Evolutionary conservation across 2,329 filamentous ascomycete genomes (phyloP).

Genomic region (Aspergillus sp.): DNA sequence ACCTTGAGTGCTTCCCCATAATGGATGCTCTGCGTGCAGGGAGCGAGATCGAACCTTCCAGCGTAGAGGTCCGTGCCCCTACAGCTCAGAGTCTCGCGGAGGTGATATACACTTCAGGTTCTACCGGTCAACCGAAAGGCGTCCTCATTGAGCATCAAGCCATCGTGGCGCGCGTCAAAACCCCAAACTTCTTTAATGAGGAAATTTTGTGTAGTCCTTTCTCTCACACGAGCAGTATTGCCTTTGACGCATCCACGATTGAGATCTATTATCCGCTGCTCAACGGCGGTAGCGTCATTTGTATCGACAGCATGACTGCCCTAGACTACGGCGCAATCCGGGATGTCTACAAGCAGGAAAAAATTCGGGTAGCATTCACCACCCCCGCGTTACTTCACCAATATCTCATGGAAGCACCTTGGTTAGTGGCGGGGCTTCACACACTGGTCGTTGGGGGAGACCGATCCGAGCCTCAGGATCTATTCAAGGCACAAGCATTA

Average conservation of each 20-base stretch:
- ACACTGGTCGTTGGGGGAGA: slow-evolving; percentile 3
- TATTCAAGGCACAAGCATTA: background rate
- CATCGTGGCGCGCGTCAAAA: background rate
- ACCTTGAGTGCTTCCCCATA: too few species aligned
- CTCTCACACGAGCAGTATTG: background rate
- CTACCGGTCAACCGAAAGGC: slow-evolving; percentile 1
- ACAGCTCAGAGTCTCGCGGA: background rate
- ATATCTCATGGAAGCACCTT: background rate
- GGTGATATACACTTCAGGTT: slow-evolving; percentile 1
- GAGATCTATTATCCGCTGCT: slow-evolving; percentile 1
- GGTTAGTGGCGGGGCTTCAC: background rate
- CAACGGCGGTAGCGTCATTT: slow-evolving; percentile 1
- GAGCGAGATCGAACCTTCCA: background rate
- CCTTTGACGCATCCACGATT: background rate
- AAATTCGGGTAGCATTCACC: background rate
- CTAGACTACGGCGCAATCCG: background rate
- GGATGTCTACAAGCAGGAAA: background rate
- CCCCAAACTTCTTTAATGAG: background rate
- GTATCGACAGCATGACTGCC: background rate
- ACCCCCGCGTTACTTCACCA: background rate
- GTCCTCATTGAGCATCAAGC: slow-evolving; percentile 3
- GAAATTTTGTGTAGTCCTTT: background rate
- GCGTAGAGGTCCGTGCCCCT: background rate
- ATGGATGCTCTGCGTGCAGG: background rate
- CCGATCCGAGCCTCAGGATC: slow-evolving; percentile 1